Percentiles rank a stretch among this genome's conserved stretches.
Evolutionary conservation across 2,329 filamentous ascomycete species (phyloP).

Genomic region (Sporothrix humicola): DNA sequence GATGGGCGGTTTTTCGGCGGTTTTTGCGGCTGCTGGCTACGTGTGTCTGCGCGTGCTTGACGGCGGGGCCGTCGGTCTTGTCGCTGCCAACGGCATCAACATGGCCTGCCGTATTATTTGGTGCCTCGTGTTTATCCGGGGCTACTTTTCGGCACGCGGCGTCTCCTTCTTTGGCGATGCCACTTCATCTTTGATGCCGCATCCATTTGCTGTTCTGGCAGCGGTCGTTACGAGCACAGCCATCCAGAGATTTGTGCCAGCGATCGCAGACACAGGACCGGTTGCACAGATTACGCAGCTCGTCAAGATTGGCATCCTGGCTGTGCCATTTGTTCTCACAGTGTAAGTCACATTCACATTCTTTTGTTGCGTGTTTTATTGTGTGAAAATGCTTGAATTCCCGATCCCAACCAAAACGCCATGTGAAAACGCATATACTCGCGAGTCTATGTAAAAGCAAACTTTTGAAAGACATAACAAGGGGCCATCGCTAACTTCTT

Average conservation of each 20-base stretch:
- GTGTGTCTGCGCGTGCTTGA: constrained; percentile 71
- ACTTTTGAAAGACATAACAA: constrained; percentile 18
- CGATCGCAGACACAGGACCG: constrained; percentile 43
- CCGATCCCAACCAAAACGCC: constrained; percentile 27
- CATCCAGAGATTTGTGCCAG: constrained; percentile 44
- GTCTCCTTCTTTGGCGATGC: constrained; percentile 47
- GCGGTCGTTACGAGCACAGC: constrained; percentile 53
- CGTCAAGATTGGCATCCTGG: constrained; percentile 56
- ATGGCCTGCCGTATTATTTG: constrained; percentile 85
- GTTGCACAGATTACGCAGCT: constrained; percentile 49
- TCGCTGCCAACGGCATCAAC: constrained; percentile 86
- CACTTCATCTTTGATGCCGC: constrained; percentile 52
- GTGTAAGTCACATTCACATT: constrained; percentile 60
- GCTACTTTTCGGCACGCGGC: constrained; percentile 62
- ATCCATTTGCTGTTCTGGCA: constrained; percentile 50
- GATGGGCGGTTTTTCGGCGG: constrained; percentile 82
- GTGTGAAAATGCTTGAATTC: constrained; percentile 13
- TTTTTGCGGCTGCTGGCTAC: constrained; percentile 77
- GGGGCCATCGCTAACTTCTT: constrained; percentile 29
- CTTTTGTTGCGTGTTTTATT: constrained; percentile 6
- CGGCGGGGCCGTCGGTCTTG: constrained; percentile 78
- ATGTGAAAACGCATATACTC: constrained; percentile 6
- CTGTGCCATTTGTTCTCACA: constrained; percentile 58
- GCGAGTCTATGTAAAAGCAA: constrained; percentile 16
- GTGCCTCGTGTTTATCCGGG: constrained; percentile 74